A percentile compares a stretch with the other conserved stretches of the same genome.
Evolutionary conservation across 371 early-diverging fungal genomes (phyloP).

Genomic region (Entomophthora muscae): DNA sequence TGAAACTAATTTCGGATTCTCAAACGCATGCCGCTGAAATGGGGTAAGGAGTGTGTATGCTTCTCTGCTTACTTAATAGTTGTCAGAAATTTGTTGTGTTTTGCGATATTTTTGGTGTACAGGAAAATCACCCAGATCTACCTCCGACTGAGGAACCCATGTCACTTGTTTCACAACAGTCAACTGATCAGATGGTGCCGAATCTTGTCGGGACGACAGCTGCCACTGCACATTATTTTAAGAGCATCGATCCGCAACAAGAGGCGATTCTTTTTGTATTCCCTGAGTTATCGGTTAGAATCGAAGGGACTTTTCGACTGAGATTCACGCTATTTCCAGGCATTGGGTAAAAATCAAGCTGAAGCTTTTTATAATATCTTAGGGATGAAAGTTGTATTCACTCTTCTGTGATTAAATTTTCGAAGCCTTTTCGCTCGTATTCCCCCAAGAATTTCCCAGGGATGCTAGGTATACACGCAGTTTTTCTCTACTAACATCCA

Average conservation of each 20-base stretch:
- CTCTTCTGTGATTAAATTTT: constrained; percentile 63
- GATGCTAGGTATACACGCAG: constrained; percentile 42
- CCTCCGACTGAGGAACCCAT: constrained; percentile 13
- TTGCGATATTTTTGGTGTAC: constrained; percentile 16
- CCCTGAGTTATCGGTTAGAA: constrained; percentile 79
- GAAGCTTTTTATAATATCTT: background rate
- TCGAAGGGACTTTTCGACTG: constrained; percentile 76
- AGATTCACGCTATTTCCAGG: constrained; percentile 83
- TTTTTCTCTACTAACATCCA: background rate
- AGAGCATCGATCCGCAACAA: constrained; percentile 58
- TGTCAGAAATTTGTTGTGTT: background rate
- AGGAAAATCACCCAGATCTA: constrained; percentile 13
- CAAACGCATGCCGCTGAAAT: background rate
- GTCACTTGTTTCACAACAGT: background rate
- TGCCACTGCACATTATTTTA: constrained; percentile 68
- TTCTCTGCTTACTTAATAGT: background rate
- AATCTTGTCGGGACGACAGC: constrained; percentile 58
- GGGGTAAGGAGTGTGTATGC: background rate
- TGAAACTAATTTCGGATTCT: constrained; percentile 19
- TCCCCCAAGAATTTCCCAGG: constrained; percentile 90
- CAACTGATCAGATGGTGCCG: constrained; percentile 11
- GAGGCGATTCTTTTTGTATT: constrained; percentile 94
- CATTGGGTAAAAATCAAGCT: constrained; percentile 33
- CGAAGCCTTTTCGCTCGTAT: constrained; percentile 65
- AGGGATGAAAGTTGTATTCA: constrained; percentile 33